phyloP scores from a whole-genome alignment of 73 alveolate genomes.

The Effrenium voratum region DNA sequence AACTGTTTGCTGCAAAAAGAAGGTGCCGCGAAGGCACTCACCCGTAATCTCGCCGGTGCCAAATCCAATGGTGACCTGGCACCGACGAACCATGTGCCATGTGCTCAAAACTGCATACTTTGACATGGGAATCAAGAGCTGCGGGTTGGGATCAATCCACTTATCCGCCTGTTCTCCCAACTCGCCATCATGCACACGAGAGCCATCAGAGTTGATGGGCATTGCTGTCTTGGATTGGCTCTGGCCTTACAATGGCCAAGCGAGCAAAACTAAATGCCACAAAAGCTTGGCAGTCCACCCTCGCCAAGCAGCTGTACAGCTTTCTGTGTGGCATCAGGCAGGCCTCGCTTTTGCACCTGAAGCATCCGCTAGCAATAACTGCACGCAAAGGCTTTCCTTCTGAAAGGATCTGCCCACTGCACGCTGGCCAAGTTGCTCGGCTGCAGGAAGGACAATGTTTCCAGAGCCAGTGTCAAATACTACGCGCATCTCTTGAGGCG shows the following conservation, averaged over 20 bases:
- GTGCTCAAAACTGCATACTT: no score
- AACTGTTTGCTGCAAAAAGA: not conserved
- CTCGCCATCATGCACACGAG: constrained; percentile 35
- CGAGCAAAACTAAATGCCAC: not conserved
- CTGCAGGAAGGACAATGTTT: constrained; percentile 70
- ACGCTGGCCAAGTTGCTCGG: constrained; percentile 11
- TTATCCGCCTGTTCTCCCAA: constrained; percentile 65
- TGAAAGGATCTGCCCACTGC: not conserved
- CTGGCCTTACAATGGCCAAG: not conserved
- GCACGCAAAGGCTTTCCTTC: not conserved
- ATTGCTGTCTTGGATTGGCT: not conserved
- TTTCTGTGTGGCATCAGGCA: constrained; percentile 86
- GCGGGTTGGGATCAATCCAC: no score
- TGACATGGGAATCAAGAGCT: no score
- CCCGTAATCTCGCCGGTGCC: constrained; percentile 70
- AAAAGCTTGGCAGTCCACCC: no score
- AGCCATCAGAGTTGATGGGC: constrained; percentile 79
- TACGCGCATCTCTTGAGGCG: constrained; percentile 65
- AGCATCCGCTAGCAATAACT: not conserved
- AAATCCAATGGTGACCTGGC: constrained; percentile 70
- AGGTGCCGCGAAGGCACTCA: not conserved
- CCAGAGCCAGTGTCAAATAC: constrained; percentile 93
- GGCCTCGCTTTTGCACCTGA: constrained; percentile 88
- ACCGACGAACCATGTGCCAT: not conserved
- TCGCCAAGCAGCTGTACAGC: constrained; percentile 30